phyloP scores from a whole-genome alignment of 2,329 filamentous ascomycete genomes.

The Colletotrichum sp. region DNA sequence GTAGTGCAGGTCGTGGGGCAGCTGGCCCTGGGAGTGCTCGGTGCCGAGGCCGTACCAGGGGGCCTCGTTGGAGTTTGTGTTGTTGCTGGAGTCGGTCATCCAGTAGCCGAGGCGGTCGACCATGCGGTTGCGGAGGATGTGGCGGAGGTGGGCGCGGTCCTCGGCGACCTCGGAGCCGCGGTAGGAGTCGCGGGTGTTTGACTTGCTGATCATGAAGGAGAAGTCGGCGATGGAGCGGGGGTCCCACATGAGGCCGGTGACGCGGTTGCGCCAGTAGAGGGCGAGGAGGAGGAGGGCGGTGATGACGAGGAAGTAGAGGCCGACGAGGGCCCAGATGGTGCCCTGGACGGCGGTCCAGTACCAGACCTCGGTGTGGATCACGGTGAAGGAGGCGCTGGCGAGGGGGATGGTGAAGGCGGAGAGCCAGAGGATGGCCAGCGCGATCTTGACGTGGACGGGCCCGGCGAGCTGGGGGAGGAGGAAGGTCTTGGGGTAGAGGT shows the following conservation, averaged over 20 bases:
- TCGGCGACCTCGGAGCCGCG: slow-evolving; percentile 68
- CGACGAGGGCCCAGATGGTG: slow-evolving; percentile 79
- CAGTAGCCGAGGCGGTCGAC: slow-evolving; percentile 85
- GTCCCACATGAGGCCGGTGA: slow-evolving; percentile 86
- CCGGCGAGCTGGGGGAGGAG: slow-evolving; percentile 64
- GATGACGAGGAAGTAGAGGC: slow-evolving; percentile 72
- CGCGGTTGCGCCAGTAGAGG: slow-evolving; percentile 66
- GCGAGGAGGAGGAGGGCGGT: slow-evolving; percentile 62
- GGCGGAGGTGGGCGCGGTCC: slow-evolving; percentile 55
- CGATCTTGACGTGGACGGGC: slow-evolving; percentile 69
- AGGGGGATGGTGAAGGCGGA: slow-evolving; percentile 82
- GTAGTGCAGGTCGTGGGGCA: slow-evolving; percentile 18
- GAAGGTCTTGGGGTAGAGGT: slow-evolving; percentile 74
- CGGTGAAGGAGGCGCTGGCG: slow-evolving; percentile 77
- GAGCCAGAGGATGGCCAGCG: slow-evolving; percentile 76
- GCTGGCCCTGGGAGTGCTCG: slow-evolving; percentile 43
- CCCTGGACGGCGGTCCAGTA: slow-evolving; percentile 80
- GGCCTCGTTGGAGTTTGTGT: slow-evolving; percentile 49
- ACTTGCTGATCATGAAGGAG: slow-evolving; percentile 77
- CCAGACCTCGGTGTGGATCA: slow-evolving; percentile 67
- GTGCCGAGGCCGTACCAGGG: slow-evolving; percentile 81
- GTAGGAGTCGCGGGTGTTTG: slow-evolving; percentile 79
- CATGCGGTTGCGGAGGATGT: slow-evolving; percentile 59
- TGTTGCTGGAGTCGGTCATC: slow-evolving; percentile 59
- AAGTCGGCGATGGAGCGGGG: slow-evolving; percentile 82